A percentile compares a stretch with the other conserved stretches of the same genome.
Conservation (phyloP, 2,329 filamentous ascomycete species). For the Xylariales sp. region DNA sequence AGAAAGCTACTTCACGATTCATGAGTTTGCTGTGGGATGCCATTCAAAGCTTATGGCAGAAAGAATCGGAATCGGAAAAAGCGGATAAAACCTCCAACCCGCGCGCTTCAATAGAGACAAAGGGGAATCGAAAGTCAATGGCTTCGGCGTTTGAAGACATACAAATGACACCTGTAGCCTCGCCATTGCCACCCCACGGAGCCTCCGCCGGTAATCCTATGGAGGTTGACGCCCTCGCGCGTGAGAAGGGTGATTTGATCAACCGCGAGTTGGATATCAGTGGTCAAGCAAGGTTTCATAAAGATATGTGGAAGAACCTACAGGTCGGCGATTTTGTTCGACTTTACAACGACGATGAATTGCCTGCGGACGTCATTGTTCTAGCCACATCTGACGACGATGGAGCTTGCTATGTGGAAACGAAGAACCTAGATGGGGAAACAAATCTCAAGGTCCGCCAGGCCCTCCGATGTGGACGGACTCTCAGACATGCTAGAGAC, state of each 20-base stretch:
- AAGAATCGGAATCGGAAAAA: conserved; percentile 61
- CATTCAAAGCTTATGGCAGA: conserved; percentile 61
- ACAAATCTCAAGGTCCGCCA: conserved; percentile 97
- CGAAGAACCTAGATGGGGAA: conserved; percentile 97
- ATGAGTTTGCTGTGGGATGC: conserved; percentile 65
- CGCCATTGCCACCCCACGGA: conserved; percentile 68
- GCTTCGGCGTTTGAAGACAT: conserved; percentile 75
- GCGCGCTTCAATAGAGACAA: conserved; percentile 74
- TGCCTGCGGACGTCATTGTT: conserved; percentile 93
- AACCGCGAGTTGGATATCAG: conserved; percentile 74
- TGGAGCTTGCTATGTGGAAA: conserved; percentile 96
- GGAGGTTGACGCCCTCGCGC: conserved; percentile 53
- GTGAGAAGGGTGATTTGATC: conserved; percentile 71
- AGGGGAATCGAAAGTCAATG: conserved; percentile 64
- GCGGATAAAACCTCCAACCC: conserved; percentile 64
- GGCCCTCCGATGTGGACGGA: conserved; percentile 84
- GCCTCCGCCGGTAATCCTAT: conserved; percentile 22
- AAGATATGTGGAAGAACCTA: conserved; percentile 94
- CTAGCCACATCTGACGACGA: conserved; percentile 93
- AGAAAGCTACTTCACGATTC: conserved; percentile 82
- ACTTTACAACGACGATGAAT: conserved; percentile 94
- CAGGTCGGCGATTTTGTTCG: conserved; percentile 96
- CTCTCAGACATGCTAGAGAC: conserved; percentile 87
- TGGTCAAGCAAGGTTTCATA: conserved; percentile 86
- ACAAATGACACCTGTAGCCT: conserved; percentile 95